Evolutionary conservation across 768 basidiomycete species (phyloP), one percentile per base, ranked within the genome.

Genomic region (Amanita pseudoporphyria): DNA sequence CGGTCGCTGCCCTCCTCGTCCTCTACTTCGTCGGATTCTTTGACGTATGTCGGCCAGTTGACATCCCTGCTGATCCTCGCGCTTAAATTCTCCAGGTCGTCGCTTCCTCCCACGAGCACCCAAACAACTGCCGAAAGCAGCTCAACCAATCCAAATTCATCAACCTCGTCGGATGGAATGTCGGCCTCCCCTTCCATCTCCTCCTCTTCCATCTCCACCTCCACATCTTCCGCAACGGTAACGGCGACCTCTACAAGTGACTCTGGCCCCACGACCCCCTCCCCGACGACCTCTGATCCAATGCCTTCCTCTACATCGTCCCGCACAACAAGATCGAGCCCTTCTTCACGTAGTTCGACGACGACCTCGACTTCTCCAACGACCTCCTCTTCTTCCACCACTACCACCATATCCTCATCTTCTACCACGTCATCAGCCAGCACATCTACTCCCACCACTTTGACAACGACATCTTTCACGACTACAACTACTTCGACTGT

Each of bases 401-500:
- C 48, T 10, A 35, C 53, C 19, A 18, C 49, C 13, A 45, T 55
- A 1, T 56, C 54, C 19, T 38, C 57, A 19, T 35, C 57, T 16
- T 43, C 54, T 36, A 40, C 59, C 21, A 45, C 57, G 24, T 45
- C 52, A 18, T 47, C 48, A 16, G 43, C 56, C n/a, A 9, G 43
- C 31, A 26, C 57, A 24, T 51, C 60, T 24, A 54, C 55, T 24
- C 49, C 61, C 21, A 22, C 54, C 41, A 45, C 46, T 39, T 49
- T n/a, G n/a, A n/a, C 53, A 45, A 43, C 51, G n/a, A 41, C 57
- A 37, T 39, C 53, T 39, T 51, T 51, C 13, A 42, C 54, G 13
- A 50, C 56, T 40, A 26, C 58, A 52, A 59, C 56, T 19, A 36
- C 55, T n/a, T 47, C 60, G 21, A 18, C 55, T 54, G 46, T 48